phyloP scores from a whole-genome alignment of 2,329 filamentous ascomycete genomes.

The Hypocreales sp. region DNA sequence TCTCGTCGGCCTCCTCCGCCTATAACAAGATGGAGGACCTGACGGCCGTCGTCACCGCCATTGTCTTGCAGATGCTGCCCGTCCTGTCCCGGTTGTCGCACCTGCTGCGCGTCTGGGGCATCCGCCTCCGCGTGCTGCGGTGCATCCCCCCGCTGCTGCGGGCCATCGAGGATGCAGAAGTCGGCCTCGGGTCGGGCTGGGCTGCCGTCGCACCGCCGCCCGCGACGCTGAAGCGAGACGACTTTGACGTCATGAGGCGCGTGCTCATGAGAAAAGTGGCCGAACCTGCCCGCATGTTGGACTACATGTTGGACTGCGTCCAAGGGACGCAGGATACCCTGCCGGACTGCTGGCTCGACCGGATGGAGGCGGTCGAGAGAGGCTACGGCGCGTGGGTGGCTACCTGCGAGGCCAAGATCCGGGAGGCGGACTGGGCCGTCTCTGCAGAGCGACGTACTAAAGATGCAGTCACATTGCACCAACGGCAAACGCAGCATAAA shows the following conservation, averaged over 20 bases:
- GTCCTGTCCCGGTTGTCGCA: conserved; percentile 58
- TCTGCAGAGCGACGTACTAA: too few relatives aligned
- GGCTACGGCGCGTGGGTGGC: conserved; percentile 71
- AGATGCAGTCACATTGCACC: too few relatives aligned
- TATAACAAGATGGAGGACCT: conserved; percentile 75
- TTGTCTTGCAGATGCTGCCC: conserved; percentile 77
- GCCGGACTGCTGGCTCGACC: conserved; percentile 75
- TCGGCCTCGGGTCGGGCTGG: conserved; percentile 52
- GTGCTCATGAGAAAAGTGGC: conserved; percentile 55
- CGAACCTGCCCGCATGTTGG: conserved; percentile 55
- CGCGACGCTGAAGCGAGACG: conserved; percentile 21
- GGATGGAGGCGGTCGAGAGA: conserved; percentile 65
- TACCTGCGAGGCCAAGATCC: conserved; percentile 58
- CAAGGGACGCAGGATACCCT: conserved; percentile 75
- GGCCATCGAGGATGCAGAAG: conserved; percentile 50
- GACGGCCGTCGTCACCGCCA: conserved; percentile 78
- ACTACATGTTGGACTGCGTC: conserved; percentile 72
- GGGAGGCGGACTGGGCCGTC: conserved; percentile 46
- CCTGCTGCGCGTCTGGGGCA: conserved; percentile 63
- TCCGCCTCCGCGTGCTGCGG: conserved; percentile 59
- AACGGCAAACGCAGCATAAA: too few relatives aligned
- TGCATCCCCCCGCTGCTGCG: conserved; percentile 54
- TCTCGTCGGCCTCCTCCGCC: conserved; percentile 29
- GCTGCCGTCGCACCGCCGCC: conserved; percentile 31
- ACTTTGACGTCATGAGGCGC: conserved; percentile 42